phyloP scores from a whole-genome alignment of 2,329 filamentous ascomycete species.

The Calonectria leucothoes region DNA sequence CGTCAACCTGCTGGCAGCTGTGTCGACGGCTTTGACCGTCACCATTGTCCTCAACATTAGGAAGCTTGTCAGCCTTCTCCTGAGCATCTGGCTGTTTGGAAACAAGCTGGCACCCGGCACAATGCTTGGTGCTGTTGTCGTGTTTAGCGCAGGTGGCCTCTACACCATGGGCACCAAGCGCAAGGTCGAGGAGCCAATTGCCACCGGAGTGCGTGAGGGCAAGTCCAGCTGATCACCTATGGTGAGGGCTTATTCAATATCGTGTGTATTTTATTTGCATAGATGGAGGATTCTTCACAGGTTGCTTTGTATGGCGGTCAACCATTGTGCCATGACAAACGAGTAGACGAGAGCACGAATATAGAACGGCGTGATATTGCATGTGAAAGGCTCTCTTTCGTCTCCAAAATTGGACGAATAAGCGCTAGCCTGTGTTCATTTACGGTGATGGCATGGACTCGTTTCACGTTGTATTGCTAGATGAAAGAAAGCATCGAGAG shows the following conservation, averaged over 20 bases:
- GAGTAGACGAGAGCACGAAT: constrained; percentile 7
- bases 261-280: background rate
- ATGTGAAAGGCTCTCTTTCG: too few species aligned
- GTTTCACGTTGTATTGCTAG: too few species aligned
- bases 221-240: constrained; percentile 31
- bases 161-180: constrained; percentile 80
- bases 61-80: constrained; percentile 88
- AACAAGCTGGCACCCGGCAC: constrained; percentile 84
- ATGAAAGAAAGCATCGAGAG: too few species aligned
- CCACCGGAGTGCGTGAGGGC: constrained; percentile 16
- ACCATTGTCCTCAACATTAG: constrained; percentile 96
- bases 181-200: constrained; percentile 29
- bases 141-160: constrained; percentile 90
- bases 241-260: background rate
- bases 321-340: background rate
- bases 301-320: background rate
- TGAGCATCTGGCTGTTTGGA: constrained; percentile 96
- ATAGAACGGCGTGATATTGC: too few species aligned
- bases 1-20: constrained; percentile 92
- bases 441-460: too few species aligned
- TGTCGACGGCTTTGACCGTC: constrained; percentile 91
- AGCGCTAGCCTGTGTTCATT: too few species aligned
- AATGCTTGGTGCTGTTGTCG: constrained; percentile 82
- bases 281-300: constrained; percentile 20
- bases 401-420: too few species aligned